Base-by-base conservation (phyloP, 305 asterid species). In the Fraxinus sp. region DNA sequence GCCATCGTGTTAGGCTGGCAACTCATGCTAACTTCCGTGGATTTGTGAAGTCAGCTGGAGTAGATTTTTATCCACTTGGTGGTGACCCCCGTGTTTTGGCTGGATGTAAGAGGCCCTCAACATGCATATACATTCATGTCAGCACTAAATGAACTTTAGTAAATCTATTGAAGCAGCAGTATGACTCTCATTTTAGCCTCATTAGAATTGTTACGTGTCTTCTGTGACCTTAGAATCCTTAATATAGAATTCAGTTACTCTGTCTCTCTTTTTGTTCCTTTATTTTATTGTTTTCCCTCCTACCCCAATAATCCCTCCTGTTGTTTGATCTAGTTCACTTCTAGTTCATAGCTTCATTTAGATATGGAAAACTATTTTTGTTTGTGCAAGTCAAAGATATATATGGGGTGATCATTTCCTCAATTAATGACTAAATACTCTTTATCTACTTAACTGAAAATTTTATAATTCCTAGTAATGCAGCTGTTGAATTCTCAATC, bases 41-140 rank as follows among this genome's bases (percentile, higher is more conserved):
- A 84, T 96, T 96, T 85, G 98, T 96, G 77, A 94, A 92, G 90
- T 91, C 97, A 32, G 97, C 94, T 75, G 98, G 97, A 74, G 90
- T 96, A 30, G 98, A 92, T 71, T 96, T 94, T 87, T 94, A 88
- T 85, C 98, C 98, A 7, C 90, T 96, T 78, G 99, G 99, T 16
- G 99, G 99, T 3, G 99, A 96, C 84, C 98, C 99, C 85, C 95
- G 97, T 82, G 88, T 94, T 83, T 90, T 96, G 93, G 94, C 99
- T 82, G 99, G 97, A 93, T 96, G 99, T 96, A 94, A 96, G 99
- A 85, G 90, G 88, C 85, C 85, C 87, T 91, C 83, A 59, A 85
- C 86, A 82, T 85, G 59, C 80, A 79, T 79, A 76, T 88, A 70
- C 41, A 37, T 83, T 80, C 81, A 22, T 57, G 24, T 13, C 80